A percentile compares a stretch with the other conserved stretches of the same genome.
phyloP scores from a whole-genome alignment of 768 basidiomycete genomes.

The Suillus tomentosus region DNA sequence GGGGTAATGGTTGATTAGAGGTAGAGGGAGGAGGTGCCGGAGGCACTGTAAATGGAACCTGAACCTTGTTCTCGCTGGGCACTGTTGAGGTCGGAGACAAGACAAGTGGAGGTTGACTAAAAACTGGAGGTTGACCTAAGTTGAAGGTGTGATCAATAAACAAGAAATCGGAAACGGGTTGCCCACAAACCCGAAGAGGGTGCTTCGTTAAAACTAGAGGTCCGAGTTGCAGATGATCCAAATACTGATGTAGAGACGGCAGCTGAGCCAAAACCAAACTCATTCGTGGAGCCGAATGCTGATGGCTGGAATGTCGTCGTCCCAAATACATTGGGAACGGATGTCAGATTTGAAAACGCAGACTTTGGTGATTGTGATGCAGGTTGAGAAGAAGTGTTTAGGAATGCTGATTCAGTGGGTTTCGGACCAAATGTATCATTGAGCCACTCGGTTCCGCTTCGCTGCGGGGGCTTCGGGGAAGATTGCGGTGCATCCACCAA shows the following conservation, averaged over 20 bases:
- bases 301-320: constrained; percentile 16
- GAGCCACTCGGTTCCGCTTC: constrained; percentile 34
- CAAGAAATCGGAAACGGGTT: background rate
- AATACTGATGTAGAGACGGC: constrained; percentile 15
- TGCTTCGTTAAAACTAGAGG: background rate
- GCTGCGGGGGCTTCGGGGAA: constrained; percentile 23
- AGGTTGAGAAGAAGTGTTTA: constrained; percentile 18
- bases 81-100: background rate
- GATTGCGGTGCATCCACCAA: constrained; percentile 13
- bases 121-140: constrained; percentile 1
- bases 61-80: background rate
- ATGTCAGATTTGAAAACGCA: constrained; percentile 38
- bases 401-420: constrained; percentile 29
- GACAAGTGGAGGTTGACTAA: background rate
- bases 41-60: background rate
- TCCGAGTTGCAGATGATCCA: constrained; percentile 2
- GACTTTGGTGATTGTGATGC: constrained; percentile 21
- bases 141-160: constrained; percentile 3
- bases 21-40: no score
- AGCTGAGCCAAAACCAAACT: constrained; percentile 12
- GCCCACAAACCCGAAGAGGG: constrained; percentile 4
- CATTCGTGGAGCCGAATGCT: constrained; percentile 21
- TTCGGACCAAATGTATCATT: constrained; percentile 33
- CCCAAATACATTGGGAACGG: constrained; percentile 38
- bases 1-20: background rate